Evolutionary conservation across 1,284 basidiomycete genomes (phyloP).

Genomic region (Omphalotus olearius): DNA sequence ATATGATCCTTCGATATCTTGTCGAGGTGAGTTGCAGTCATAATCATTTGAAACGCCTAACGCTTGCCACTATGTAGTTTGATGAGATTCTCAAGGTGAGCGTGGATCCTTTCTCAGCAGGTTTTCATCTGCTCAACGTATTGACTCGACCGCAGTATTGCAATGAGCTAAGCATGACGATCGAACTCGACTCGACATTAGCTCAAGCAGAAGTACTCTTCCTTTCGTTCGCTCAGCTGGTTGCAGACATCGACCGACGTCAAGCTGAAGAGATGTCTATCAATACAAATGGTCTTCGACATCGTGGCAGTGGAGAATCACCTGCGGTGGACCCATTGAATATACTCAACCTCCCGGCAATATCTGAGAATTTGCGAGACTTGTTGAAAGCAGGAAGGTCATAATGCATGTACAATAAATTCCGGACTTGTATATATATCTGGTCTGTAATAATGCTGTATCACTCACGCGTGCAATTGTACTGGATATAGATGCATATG

Average conservation of each 20-base stretch:
- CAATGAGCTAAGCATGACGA: constrained; percentile 91
- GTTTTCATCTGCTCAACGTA: background rate
- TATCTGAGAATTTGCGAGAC: constrained; percentile 58
- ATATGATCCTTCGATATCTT: constrained; percentile 91
- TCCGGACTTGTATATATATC: background rate
- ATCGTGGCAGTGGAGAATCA: constrained; percentile 18
- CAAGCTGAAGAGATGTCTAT: constrained; percentile 44
- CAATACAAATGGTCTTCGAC: constrained; percentile 24
- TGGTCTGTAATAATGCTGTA: background rate
- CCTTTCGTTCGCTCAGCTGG: constrained; percentile 78
- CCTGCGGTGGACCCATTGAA: constrained; percentile 19
- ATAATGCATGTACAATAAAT: constrained; percentile 12
- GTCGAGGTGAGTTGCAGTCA: constrained; percentile 59
- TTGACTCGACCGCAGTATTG: constrained; percentile 62
- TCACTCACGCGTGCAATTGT: background rate
- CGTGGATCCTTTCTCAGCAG: constrained; percentile 8
- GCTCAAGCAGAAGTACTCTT: constrained; percentile 94
- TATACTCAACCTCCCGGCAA: constrained; percentile 25
- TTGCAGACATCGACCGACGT: constrained; percentile 83
- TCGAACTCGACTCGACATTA: constrained; percentile 88
- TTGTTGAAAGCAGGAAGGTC: constrained; percentile 40
- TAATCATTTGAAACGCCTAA: background rate
- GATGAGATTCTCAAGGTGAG: constrained; percentile 83
- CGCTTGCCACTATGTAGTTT: constrained; percentile 46
- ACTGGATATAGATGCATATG: too few relatives aligned